Conservation (phyloP, 441 rosid species). For the Arabidopsis hybrid region DNA sequence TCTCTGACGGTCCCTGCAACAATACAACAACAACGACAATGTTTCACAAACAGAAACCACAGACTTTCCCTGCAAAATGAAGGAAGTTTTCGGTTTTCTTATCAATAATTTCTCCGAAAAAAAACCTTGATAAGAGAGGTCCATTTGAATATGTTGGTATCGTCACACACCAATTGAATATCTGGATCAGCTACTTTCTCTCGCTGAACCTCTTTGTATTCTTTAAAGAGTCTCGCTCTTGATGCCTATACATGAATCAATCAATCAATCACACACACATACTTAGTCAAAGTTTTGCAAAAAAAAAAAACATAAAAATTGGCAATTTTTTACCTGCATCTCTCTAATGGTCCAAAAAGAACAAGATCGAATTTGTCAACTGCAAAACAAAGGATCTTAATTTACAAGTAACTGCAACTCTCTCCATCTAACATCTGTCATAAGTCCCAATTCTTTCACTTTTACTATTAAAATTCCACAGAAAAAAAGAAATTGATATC, state of each 20-base stretch:
- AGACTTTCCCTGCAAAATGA: neutral
- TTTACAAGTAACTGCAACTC: no score
- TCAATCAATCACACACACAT: no score
- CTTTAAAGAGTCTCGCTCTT: conserved; percentile 97
- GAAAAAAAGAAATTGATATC: no score
- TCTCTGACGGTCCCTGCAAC: conserved; percentile 90
- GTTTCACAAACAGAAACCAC: neutral
- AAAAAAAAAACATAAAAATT: no score
- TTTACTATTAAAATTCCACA: no score
- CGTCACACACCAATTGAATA: conserved; percentile 90
- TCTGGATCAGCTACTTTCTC: conserved; percentile 96
- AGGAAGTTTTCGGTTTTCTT: neutral
- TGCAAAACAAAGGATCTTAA: no score
- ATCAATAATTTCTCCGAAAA: neutral
- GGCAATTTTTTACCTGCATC: no score
- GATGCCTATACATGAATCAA: conserved; percentile 46
- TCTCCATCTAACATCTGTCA: no score
- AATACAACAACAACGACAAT: neutral
- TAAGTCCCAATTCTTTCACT: no score
- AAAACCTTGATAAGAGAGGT: conserved; percentile 82
- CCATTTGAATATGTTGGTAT: conserved; percentile 97
- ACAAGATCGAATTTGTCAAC: no score
- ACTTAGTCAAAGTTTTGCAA: no score
- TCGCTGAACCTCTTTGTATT: conserved; percentile 96
- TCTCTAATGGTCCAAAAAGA: no score